Base-by-base conservation (phyloP, 2,329 filamentous ascomycete genomes). In the Iodosphaeria phyllophila region DNA sequence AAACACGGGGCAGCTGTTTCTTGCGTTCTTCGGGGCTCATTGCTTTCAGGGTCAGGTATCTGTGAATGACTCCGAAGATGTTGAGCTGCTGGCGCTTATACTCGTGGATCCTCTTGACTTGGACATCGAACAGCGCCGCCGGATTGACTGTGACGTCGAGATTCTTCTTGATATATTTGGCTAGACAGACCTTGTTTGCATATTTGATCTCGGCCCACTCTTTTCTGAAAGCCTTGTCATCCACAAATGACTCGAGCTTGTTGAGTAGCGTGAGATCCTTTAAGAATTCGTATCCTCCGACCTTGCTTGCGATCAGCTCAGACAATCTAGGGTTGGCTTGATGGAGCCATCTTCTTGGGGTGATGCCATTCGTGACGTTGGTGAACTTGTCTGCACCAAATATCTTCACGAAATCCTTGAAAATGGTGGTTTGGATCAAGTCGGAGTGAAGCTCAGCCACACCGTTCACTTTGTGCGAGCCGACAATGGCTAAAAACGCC, bases 31-130 rank as follows among this genome's bases (percentile, higher is more conserved):
- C 79, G 0, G 79, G 60, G 13, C 64, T 69, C 75, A 92, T 71
- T 18, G 68, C 64, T 58, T 95, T 98, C 47, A 98, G 74, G 9
- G 67, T 66, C 19, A 98, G 62, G 49, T 95, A 98, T 25, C 86
- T 74, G 50, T 92, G 79, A 37, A 98, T 95, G 32, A 93, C 82
- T 29, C 89, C 89, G 43, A 95, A 95, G 40, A 98, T 93, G 58
- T 98, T 98, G 48, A 98, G 72, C 53, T 98, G 89, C 53, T 98
- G 86, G 30, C 84, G 77, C 65, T 98, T 98, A 58, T 98, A 98
- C 52, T 98, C 89, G 51, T 98, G 89, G 37, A 98, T 98, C 43
- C 89, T 77, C 64, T 98, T 98, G 41, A 98, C 89, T 46, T 98
- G 89, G 8, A 98, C 78, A 45, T 98, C 89, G 39, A 98, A 98